Evolutionary conservation across 164 flowering plant species (phyloP).

Genomic region (Vitis labrusca): DNA sequence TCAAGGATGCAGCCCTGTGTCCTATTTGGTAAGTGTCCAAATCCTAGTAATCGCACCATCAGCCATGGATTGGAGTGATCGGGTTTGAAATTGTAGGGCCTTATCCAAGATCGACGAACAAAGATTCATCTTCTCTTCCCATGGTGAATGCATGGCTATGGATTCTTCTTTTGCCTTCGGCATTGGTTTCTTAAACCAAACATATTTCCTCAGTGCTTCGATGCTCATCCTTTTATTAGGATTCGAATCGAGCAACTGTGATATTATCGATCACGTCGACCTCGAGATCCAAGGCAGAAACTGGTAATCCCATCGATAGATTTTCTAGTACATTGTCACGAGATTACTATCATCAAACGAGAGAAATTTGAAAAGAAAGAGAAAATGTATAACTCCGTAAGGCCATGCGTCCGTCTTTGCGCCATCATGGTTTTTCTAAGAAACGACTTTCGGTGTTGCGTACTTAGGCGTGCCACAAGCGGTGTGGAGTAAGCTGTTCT

Average conservation of each 20-base stretch:
- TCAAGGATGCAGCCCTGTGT: no score
- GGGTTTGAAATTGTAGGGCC: no score
- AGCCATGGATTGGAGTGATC: no score
- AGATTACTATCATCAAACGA: conserved; percentile 70
- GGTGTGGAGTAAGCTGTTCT: conserved; percentile 48
- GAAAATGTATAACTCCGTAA: conserved; percentile 65
- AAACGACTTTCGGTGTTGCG: conserved; percentile 66
- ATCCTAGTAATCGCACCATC: no score
- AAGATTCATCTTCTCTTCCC: no score
- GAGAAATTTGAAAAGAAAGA: conserved; percentile 46
- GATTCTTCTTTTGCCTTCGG: background rate
- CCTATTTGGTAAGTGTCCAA: no score
- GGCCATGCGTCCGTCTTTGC: conserved; percentile 81
- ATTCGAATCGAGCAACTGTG: conserved; percentile 65
- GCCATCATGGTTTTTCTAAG: conserved; percentile 53
- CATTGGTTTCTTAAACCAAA: conserved; percentile 57
- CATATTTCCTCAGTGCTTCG: conserved; percentile 31
- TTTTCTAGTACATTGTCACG: conserved; percentile 52
- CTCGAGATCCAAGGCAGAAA: conserved; percentile 55
- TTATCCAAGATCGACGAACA: no score
- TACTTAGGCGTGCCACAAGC: conserved; percentile 84
- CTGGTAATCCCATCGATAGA: conserved; percentile 38
- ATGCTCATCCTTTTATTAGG: conserved; percentile 55
- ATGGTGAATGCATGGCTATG: no score
- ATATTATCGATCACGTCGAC: conserved; percentile 34